Evolutionary conservation across 371 early-diverging fungal species (phyloP).

Genomic region (Gilbertella persicaria): DNA sequence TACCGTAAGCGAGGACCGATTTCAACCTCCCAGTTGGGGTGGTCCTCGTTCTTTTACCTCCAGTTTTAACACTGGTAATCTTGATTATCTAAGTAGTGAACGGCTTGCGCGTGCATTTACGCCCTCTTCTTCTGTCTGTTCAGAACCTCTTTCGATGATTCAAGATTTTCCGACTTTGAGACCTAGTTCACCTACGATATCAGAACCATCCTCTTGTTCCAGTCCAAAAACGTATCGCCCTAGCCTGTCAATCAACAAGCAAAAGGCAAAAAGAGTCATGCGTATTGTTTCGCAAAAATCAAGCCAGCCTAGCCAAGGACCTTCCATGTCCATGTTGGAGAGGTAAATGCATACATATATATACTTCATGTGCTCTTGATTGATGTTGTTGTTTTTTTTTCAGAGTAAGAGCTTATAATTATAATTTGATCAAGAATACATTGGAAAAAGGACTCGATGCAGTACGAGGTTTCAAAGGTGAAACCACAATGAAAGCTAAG

Average conservation of each 20-base stretch:
- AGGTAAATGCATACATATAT: not conserved
- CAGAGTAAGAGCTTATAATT: constrained; percentile 40
- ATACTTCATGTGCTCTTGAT: too few relatives aligned
- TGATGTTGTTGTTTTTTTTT: not conserved
- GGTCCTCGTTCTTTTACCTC: constrained; percentile 1
- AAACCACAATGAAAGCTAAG: constrained; percentile 46
- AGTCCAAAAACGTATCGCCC: not conserved
- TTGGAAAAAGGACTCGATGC: constrained; percentile 34
- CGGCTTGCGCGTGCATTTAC: constrained; percentile 1
- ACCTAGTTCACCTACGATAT: not conserved
- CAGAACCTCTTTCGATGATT: not conserved
- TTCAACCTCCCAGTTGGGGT: constrained; percentile 3
- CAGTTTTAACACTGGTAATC: not conserved
- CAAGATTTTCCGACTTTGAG: not conserved
- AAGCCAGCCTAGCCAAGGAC: not conserved
- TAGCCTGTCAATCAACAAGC: not conserved
- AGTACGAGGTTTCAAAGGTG: constrained; percentile 38
- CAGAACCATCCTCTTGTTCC: not conserved
- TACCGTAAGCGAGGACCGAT: not conserved
- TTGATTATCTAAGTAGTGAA: not conserved
- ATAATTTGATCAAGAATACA: constrained; percentile 28
- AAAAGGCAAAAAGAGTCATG: constrained; percentile 9
- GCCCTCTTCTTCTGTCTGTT: not conserved
- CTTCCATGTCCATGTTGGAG: not conserved
- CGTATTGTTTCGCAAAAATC: constrained; percentile 24